A percentile compares a stretch with the other conserved stretches of the same genome.
phyloP scores from a whole-genome alignment of 1,139 yeast genomes.

The Arxiozyma bovina region DNA sequence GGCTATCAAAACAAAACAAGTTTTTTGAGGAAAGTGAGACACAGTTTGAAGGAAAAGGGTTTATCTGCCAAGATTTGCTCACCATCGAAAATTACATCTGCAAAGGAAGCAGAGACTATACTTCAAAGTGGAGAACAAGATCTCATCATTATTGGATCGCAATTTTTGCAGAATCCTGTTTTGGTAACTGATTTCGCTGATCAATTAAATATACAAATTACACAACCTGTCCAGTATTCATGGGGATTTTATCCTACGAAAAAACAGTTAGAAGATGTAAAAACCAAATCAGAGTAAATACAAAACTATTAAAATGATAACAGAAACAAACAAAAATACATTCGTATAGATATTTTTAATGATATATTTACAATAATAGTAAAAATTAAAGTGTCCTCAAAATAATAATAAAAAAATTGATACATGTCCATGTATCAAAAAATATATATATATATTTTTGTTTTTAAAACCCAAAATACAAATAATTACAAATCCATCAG shows the following conservation, averaged over 20 bases:
- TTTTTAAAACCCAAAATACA: not conserved
- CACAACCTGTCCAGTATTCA: slow-evolving; percentile 36
- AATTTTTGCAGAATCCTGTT: slow-evolving; percentile 42
- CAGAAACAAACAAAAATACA: not conserved
- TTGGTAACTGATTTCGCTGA: slow-evolving; percentile 44
- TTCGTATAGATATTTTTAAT: not conserved
- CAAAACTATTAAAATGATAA: too few relatives aligned
- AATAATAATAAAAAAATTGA: too few relatives aligned
- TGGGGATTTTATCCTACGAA: slow-evolving; percentile 28
- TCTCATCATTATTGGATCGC: slow-evolving; percentile 39
- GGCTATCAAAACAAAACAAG: slow-evolving; percentile 19
- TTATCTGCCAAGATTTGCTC: slow-evolving; percentile 35
- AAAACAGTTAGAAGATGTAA: not conserved
- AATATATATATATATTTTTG: too few relatives aligned
- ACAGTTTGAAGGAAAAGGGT: slow-evolving; percentile 35
- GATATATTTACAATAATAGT: not conserved
- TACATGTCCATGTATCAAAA: not conserved
- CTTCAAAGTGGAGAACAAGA: slow-evolving; percentile 40
- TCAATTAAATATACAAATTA: slow-evolving; percentile 37
- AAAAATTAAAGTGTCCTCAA: not conserved
- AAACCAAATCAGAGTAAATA: too few relatives aligned
- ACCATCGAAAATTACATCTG: slow-evolving; percentile 40
- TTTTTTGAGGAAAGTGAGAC: slow-evolving; percentile 39
- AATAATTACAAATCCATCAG: not conserved
- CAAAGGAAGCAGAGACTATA: slow-evolving; percentile 34